phyloP scores from a whole-genome alignment of 164 flowering plant genomes.

The Aristolochia contorta region DNA sequence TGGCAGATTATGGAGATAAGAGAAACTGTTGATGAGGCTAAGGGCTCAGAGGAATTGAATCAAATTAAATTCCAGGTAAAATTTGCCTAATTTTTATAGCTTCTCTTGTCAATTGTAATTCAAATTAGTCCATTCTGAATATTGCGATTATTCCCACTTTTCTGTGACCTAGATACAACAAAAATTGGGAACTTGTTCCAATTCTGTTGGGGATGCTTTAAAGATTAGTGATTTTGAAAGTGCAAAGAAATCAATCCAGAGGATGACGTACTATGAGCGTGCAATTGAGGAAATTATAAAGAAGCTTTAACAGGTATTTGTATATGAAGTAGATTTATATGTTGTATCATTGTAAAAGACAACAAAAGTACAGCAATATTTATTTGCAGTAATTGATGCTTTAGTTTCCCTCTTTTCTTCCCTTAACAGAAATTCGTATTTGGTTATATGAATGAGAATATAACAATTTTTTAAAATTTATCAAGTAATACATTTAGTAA shows the following conservation, averaged over 20 bases:
- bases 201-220: constrained; percentile 50
- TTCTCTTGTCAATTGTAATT: not conserved
- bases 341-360: too few species aligned
- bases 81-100: not conserved
- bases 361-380: too few species aligned
- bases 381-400: too few species aligned
- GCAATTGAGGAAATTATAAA: constrained; percentile 66
- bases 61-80: constrained; percentile 57
- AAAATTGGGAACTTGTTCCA: constrained; percentile 44
- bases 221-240: constrained; percentile 39
- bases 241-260: constrained; percentile 46
- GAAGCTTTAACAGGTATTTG: constrained; percentile 34
- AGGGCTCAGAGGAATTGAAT: constrained; percentile 36
- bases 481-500: too few species aligned
- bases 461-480: too few species aligned
- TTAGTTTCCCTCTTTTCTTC: too few species aligned
- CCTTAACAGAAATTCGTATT: too few species aligned
- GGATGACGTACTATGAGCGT: constrained; percentile 80
- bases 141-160: not conserved
- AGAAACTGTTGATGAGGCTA: constrained; percentile 85
- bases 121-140: not conserved
- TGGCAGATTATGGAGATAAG: constrained; percentile 79
- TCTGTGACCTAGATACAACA: constrained; percentile 36
- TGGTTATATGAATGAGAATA: too few species aligned
- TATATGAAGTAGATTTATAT: too few species aligned